phyloP scores from a whole-genome alignment of 495 filamentous ascomycete species.

The Poronia punctata region DNA sequence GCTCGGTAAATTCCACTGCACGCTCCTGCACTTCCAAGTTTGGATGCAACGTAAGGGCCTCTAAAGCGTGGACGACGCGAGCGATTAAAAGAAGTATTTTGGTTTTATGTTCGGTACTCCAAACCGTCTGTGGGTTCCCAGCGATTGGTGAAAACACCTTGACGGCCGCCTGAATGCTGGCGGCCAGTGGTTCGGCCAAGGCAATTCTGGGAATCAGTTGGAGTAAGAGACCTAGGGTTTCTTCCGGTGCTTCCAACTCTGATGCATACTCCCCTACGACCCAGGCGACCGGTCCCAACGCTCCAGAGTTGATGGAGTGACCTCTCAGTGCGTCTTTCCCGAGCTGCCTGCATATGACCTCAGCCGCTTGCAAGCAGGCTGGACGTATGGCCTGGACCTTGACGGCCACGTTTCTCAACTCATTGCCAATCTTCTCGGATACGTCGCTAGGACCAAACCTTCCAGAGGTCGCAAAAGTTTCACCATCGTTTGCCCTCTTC shows the following conservation, averaged over 20 bases:
- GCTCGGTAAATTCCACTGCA: conserved; percentile 82
- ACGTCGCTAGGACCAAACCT: conserved; percentile 40
- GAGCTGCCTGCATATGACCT: conserved; percentile 56
- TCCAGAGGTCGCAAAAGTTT: conserved; percentile 33
- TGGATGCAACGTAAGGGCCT: conserved; percentile 69
- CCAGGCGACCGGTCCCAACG: conserved; percentile 71
- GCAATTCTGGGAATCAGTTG: conserved; percentile 55
- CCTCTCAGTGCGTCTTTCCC: conserved; percentile 34
- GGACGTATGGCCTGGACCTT: conserved; percentile 73
- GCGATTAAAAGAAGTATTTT: conserved; percentile 68
- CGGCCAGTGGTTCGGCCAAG: conserved; percentile 52
- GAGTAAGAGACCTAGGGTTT: conserved; percentile 63
- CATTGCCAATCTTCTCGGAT: conserved; percentile 67
- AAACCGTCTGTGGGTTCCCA: conserved; percentile 45
- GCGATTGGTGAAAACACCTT: conserved; percentile 72
- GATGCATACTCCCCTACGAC: conserved; percentile 79
- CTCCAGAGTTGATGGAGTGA: conserved; percentile 41
- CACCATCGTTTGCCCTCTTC: conserved; percentile 25
- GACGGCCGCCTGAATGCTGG: conserved; percentile 78
- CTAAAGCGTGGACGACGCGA: conserved; percentile 72
- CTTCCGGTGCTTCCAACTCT: conserved; percentile 56
- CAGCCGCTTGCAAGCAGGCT: conserved; percentile 76
- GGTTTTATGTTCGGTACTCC: conserved; percentile 61
- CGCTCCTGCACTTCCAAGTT: conserved; percentile 94
- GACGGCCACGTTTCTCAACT: conserved; percentile 85